Evolutionary conservation across 345 rosid species (phyloP).

Genomic region (Dimocarpus longan): DNA sequence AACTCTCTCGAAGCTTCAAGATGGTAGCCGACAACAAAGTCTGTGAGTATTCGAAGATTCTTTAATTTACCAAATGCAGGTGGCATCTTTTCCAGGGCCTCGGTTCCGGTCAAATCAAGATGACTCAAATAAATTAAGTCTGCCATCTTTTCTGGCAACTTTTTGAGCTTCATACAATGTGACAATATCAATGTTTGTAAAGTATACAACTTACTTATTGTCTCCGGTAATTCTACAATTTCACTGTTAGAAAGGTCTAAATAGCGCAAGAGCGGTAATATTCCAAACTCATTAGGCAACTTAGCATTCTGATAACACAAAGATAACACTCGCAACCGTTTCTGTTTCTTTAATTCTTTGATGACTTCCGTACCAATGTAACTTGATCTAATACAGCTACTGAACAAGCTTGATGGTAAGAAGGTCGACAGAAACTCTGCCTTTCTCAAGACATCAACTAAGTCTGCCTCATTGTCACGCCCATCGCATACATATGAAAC

Average conservation of each 20-base stretch:
- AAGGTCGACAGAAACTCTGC: constrained; percentile 37
- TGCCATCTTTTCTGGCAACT: constrained; percentile 34
- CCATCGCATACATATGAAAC: constrained; percentile 29
- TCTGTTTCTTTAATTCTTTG: constrained; percentile 17
- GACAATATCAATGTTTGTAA: constrained; percentile 40
- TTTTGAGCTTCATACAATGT: constrained; percentile 28
- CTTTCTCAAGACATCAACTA: constrained; percentile 33
- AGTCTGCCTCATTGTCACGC: constrained; percentile 10
- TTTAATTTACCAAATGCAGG: constrained; percentile 31
- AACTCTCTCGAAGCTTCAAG: too few species aligned
- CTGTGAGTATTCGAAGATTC: constrained; percentile 32
- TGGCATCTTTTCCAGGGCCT: constrained; percentile 32
- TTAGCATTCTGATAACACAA: constrained; percentile 27
- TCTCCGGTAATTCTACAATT: constrained; percentile 30
- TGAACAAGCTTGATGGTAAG: constrained; percentile 35
- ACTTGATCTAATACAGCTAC: constrained; percentile 22
- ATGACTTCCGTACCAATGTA: constrained; percentile 32
- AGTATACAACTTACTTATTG: constrained; percentile 27
- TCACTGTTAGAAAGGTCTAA: constrained; percentile 30
- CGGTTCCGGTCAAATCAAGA: constrained; percentile 38
- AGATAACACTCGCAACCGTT: constrained; percentile 40
- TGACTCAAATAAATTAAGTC: constrained; percentile 33
- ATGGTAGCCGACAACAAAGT: constrained; percentile 30
- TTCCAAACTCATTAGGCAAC: constrained; percentile 27
- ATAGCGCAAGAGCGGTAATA: constrained; percentile 38